Conservation (phyloP, 768 basidiomycete species). For the Suillus variegatus region DNA sequence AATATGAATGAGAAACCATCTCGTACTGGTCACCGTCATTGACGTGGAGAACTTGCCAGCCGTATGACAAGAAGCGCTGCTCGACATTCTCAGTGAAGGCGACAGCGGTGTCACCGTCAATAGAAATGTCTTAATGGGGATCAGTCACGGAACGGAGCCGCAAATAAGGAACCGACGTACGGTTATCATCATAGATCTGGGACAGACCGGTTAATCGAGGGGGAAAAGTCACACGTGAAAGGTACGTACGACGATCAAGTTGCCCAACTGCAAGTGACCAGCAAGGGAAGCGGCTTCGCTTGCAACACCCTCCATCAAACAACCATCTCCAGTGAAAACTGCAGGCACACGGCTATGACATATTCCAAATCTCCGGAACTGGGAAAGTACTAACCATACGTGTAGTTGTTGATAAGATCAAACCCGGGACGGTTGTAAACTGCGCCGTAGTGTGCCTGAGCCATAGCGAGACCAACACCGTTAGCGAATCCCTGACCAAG, state of each 20-base stretch:
- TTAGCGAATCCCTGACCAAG: slow-evolving; percentile 95
- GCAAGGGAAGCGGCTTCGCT: slow-evolving; percentile 90
- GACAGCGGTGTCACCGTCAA: slow-evolving; percentile 89
- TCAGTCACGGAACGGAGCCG: slow-evolving; percentile 1
- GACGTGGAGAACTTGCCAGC: slow-evolving; percentile 91
- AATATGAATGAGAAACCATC: neutral
- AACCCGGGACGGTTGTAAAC: slow-evolving; percentile 87
- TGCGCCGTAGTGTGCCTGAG: slow-evolving; percentile 89
- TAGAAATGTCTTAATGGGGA: slow-evolving; percentile 75
- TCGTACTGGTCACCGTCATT: slow-evolving; percentile 75
- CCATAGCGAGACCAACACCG: slow-evolving; percentile 91
- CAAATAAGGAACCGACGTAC: slow-evolving; percentile 45
- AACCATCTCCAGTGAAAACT: slow-evolving; percentile 95
- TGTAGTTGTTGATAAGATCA: slow-evolving; percentile 81
- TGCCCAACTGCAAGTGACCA: slow-evolving; percentile 91
- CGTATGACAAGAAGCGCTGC: slow-evolving; percentile 86
- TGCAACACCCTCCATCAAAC: slow-evolving; percentile 97
- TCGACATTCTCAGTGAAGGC: slow-evolving; percentile 95
- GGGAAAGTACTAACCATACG: slow-evolving; percentile 62
- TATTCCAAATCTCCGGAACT: slow-evolving; percentile 4
- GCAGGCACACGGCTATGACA: slow-evolving; percentile 11
- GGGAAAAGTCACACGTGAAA: slow-evolving; percentile 16
- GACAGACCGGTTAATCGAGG: slow-evolving; percentile 18
- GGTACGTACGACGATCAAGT: slow-evolving; percentile 80
- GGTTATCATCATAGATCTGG: slow-evolving; percentile 94